Percentiles rank a stretch among this genome's conserved stretches.
These are phyloP conservation scores for Vanrija pseudolonga DNA, from an alignment of 1,284 basidiomycete genomes.

Conservation along the genomic window DNA sequence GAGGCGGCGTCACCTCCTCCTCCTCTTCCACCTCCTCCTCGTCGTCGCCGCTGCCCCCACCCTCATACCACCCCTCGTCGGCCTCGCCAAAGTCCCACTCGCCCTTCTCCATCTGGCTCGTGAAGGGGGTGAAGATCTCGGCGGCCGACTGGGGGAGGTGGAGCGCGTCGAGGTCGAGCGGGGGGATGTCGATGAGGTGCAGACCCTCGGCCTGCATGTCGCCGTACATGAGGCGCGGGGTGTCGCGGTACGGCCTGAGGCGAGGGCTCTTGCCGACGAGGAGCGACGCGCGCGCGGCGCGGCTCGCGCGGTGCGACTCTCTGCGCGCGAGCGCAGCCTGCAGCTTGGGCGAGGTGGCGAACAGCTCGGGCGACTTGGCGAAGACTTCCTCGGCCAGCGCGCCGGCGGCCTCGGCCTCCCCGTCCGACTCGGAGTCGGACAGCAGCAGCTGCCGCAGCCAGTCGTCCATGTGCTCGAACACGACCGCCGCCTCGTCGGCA, in stretches of 20 bases:
- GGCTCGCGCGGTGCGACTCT: conserved; percentile 2
- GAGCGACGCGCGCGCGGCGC: conserved; percentile 8
- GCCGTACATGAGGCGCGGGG: conserved; percentile 28
- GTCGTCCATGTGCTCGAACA: conserved; percentile 35
- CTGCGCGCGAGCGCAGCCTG: conserved; percentile 1
- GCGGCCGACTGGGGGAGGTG: neutral
- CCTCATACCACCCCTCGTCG: conserved; percentile 19
- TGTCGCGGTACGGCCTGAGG: conserved; percentile 21
- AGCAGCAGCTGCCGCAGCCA: conserved; percentile 36
- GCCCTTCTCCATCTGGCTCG: conserved; percentile 18
- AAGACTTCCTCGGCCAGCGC: conserved; percentile 1
- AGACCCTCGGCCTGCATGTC: conserved; percentile 30
- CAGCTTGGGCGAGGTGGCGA: neutral
- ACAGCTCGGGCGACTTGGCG: conserved; percentile 2
- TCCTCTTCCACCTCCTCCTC: neutral
- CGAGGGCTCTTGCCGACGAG: conserved; percentile 21
- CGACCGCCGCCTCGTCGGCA: conserved; percentile 30
- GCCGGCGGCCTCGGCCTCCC: conserved; percentile 1
- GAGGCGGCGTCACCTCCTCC: no score
- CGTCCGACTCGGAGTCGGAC: conserved; percentile 6
- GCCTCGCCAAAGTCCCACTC: conserved; percentile 25
- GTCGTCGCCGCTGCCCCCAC: conserved; percentile 7
- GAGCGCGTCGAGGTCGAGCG: conserved; percentile 18
- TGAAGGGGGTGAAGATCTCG: conserved; percentile 19
- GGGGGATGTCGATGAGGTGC: conserved; percentile 13